Conservation (phyloP, 2,329 filamentous ascomycete genomes). For the Botryosphaeria dothidea region DNA sequence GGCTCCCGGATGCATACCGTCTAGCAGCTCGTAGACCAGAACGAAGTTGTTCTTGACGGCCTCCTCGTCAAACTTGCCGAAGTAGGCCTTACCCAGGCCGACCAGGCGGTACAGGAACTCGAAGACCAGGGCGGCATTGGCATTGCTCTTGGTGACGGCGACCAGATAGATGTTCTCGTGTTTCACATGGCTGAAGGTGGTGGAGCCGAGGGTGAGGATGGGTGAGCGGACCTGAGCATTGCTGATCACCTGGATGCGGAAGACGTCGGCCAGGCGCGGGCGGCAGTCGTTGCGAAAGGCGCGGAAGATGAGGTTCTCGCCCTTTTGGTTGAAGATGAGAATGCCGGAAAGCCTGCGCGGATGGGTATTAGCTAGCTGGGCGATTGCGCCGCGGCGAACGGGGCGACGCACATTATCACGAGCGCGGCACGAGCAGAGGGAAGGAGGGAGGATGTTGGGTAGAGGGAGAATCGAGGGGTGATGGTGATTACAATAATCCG, state of each 20-base stretch:
- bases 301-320: constrained; percentile 99
- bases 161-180: constrained; percentile 99
- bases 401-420: constrained; percentile 17
- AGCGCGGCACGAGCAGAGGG: not conserved
- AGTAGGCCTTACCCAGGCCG: constrained; percentile 88
- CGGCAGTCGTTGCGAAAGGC: constrained; percentile 98
- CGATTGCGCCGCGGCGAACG: not conserved
- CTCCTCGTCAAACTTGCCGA: constrained; percentile 99
- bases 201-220: constrained; percentile 94
- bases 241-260: constrained; percentile 98
- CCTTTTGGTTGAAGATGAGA: constrained; percentile 98
- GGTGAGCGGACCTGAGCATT: constrained; percentile 97
- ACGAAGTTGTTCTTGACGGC: constrained; percentile 99
- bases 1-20: constrained; percentile 57
- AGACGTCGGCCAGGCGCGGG: constrained; percentile 95
- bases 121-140: constrained; percentile 96
- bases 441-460: not conserved
- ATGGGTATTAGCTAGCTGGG: not conserved
- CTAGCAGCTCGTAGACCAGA: constrained; percentile 92
- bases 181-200: constrained; percentile 99
- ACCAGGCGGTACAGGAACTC: constrained; percentile 96
- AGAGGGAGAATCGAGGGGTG: constrained; percentile 17
- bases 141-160: constrained; percentile 97
- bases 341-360: constrained; percentile 86
- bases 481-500: constrained; percentile 15